Base-by-base conservation (phyloP, 768 basidiomycete genomes). In the Leccinum arenicola region DNA sequence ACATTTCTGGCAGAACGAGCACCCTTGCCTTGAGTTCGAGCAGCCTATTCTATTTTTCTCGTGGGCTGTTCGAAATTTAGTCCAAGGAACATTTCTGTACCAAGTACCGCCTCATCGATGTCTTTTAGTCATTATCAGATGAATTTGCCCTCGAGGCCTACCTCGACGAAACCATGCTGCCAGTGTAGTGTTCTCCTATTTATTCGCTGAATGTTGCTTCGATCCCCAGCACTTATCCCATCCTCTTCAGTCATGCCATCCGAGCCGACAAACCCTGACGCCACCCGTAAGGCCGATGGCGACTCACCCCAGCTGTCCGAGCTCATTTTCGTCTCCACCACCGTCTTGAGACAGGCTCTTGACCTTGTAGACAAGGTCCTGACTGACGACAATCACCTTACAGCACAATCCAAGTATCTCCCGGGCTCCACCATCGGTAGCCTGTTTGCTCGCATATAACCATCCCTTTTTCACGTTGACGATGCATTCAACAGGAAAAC, bases 401-500 rank as follows among this genome's bases (percentile, higher is more conserved):
- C 78, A 12, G 77, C 79, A 15, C 77, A 81, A 56, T 92, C 91
- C n/a, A 80, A 83, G 68, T 85, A 82, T 66, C 79, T 94, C 54
- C 89, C 91, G n/a, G 92, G 92, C 15, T 92, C 91, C 10, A 93
- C 92, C 6, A 94, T 94, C 58, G 91, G 91, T 91, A 72, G 58
- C 70, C 65, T 56, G 6, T 45, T 17, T 52, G 4, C 54, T 56
- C 17, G 4, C 29, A 14, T 29, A 47, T 21, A 19, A 15, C 36
- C 47, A 25, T 50, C 56, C 29, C 19, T 8, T 35, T 36, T 55
- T 54, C 14, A 50, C 55, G 33, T 54, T 36, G 53, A 52, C 40
- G 43, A 55, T 50, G 11, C 23, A n/a, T 38, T 17, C 56, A 29
- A 56, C 62, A 93, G 91, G 91, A 52, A 94, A 94, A 75, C 92